Evolutionary conservation across 345 rosid species (phyloP).

Genomic region (Hevea brasiliensis): DNA sequence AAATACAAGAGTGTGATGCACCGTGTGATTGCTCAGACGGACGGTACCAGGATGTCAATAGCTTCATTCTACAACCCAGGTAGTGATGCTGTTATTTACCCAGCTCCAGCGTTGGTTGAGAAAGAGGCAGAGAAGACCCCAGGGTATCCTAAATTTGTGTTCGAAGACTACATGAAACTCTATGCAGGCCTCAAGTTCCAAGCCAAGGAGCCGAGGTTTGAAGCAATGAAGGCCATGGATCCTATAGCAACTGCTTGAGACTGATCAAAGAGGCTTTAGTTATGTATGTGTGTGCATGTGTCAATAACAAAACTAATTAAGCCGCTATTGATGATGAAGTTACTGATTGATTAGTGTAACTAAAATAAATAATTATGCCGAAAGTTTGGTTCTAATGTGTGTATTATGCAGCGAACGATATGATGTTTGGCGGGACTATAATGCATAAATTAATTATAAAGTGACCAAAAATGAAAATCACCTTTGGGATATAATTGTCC

Average conservation of each 20-base stretch:
- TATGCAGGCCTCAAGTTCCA: constrained; percentile 77
- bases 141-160: constrained; percentile 71
- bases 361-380: no score
- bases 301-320: no score
- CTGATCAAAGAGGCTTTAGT: no score
- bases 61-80: constrained; percentile 96
- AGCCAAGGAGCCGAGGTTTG: constrained; percentile 84
- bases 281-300: no score
- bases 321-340: not conserved
- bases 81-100: constrained; percentile 69
- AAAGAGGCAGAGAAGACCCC: constrained; percentile 39
- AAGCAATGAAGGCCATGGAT: constrained; percentile 62
- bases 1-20: constrained; percentile 87
- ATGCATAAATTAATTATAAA: no score
- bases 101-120: constrained; percentile 58
- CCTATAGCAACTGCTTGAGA: constrained; percentile 45
- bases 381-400: no score
- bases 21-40: constrained; percentile 67
- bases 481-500: not conserved
- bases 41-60: constrained; percentile 82
- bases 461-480: not conserved
- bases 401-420: no score
- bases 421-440: no score
- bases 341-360: no score
- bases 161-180: constrained; percentile 87